Evolutionary conservation across 352 stramenopile genomes (phyloP).

Genomic region (Phytophthora pisi): DNA sequence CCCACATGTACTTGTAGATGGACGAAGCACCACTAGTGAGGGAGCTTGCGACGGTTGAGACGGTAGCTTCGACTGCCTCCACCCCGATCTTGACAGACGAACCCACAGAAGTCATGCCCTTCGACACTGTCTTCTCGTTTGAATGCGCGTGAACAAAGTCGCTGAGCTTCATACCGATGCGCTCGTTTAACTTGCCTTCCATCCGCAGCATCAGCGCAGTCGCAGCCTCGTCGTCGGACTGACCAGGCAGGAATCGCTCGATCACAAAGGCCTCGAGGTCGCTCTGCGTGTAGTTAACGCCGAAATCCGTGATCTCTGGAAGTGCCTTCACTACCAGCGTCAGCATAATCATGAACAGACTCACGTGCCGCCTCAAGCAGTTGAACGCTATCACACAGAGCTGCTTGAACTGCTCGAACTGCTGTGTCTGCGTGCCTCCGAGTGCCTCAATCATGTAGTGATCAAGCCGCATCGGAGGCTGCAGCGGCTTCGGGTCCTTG

Average conservation of each 20-base stretch:
- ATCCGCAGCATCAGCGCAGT: slow-evolving; percentile 83
- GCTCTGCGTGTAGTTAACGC: slow-evolving; percentile 84
- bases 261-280: slow-evolving; percentile 86
- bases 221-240: slow-evolving; percentile 82
- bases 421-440: slow-evolving; percentile 72
- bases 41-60: slow-evolving; percentile 81
- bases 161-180: slow-evolving; percentile 84
- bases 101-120: slow-evolving; percentile 78
- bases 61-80: slow-evolving; percentile 69
- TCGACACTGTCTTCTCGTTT: slow-evolving; percentile 87
- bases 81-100: slow-evolving; percentile 86
- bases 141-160: slow-evolving; percentile 88
- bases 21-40: slow-evolving; percentile 77
- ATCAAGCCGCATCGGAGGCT: slow-evolving; percentile 97
- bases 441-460: slow-evolving; percentile 91
- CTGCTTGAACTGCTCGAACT: slow-evolving; percentile 89
- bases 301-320: slow-evolving; percentile 88
- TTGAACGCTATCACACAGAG: slow-evolving; percentile 90
- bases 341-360: slow-evolving; percentile 89
- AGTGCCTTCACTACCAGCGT: slow-evolving; percentile 83
- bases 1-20: slow-evolving; percentile 89
- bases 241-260: slow-evolving; percentile 80
- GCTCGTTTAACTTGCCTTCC: slow-evolving; percentile 88
- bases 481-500: slow-evolving; percentile 97
- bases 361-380: slow-evolving; percentile 84